Percentiles rank a stretch among this genome's conserved stretches.
Evolutionary conservation across 306 rosid genomes (phyloP).

Genomic region (Cucurbita argyrosperma): DNA sequence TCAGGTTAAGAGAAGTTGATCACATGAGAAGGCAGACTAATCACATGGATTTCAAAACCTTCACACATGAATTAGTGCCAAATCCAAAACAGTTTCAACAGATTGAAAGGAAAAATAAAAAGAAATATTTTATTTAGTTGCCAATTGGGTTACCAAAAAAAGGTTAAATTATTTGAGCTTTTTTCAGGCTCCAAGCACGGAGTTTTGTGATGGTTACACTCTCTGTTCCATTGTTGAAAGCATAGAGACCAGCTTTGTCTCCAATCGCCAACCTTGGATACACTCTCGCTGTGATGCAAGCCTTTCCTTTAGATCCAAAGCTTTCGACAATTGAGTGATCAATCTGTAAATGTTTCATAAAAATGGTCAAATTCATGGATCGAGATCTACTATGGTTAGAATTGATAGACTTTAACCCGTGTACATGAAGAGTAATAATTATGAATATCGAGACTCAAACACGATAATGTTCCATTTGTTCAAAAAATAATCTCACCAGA

Average conservation of each 20-base stretch:
- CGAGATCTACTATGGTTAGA: not conserved
- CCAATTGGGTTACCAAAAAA: not conserved
- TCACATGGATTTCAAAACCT: not conserved
- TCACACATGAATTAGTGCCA: not conserved
- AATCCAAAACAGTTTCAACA: not conserved
- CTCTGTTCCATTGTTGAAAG: not conserved
- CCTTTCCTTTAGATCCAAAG: slow-evolving; percentile 58
- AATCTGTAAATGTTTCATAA: slow-evolving; percentile 23
- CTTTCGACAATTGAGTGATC: slow-evolving; percentile 74
- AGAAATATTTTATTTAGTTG: not conserved
- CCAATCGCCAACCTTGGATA: not conserved
- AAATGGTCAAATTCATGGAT: not conserved
- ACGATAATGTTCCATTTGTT: too few relatives aligned
- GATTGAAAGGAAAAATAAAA: not conserved
- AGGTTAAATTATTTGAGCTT: not conserved
- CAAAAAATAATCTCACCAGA: slow-evolving; percentile 38
- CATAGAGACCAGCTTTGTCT: not conserved
- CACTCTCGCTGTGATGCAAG: slow-evolving; percentile 62
- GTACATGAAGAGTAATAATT: too few relatives aligned
- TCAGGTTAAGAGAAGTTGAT: not conserved
- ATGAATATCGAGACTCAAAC: not conserved
- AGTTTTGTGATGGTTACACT: not conserved
- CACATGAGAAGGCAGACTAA: not conserved
- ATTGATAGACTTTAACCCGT: too few relatives aligned
- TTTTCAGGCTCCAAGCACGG: not conserved